Evolutionary conservation across 129 eudicot species (phyloP).

Genomic region (Artemisia annua): DNA sequence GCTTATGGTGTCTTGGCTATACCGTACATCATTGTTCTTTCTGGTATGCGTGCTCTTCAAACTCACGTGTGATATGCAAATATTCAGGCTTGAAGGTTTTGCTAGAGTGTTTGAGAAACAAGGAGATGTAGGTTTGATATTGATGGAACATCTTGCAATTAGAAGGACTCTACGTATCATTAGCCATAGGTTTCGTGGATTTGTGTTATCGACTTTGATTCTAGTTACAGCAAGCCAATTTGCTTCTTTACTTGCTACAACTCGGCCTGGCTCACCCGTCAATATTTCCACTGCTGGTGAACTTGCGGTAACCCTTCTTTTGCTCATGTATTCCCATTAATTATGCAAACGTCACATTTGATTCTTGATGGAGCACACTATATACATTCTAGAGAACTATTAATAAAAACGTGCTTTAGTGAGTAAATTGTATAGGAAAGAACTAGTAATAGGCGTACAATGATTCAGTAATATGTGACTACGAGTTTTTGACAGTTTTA

Average conservation of each 20-base stretch:
- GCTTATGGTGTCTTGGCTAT: constrained; percentile 64
- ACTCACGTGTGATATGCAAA: constrained; percentile 66
- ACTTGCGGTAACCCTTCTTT: constrained; percentile 49
- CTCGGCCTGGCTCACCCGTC: constrained; percentile 40
- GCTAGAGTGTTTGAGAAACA: constrained; percentile 65
- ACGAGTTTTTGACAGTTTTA: no score
- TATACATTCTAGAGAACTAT: no score
- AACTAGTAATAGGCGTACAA: no score
- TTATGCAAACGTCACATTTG: no score
- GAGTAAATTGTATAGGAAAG: no score
- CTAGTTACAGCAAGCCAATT: constrained; percentile 74
- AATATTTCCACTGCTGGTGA: constrained; percentile 72
- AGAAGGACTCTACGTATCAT: constrained; percentile 68
- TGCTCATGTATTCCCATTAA: neutral
- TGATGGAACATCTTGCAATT: constrained; percentile 74
- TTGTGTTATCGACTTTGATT: constrained; percentile 53
- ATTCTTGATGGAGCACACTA: no score
- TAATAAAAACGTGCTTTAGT: no score
- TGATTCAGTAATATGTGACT: no score
- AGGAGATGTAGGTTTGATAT: constrained; percentile 60
- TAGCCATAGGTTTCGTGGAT: constrained; percentile 77
- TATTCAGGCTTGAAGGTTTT: constrained; percentile 68
- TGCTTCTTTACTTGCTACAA: constrained; percentile 63
- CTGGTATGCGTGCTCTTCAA: constrained; percentile 70
- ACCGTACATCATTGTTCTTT: constrained; percentile 65